phyloP scores from a whole-genome alignment of 257 asterid species.

The Cordia subcordata region DNA sequence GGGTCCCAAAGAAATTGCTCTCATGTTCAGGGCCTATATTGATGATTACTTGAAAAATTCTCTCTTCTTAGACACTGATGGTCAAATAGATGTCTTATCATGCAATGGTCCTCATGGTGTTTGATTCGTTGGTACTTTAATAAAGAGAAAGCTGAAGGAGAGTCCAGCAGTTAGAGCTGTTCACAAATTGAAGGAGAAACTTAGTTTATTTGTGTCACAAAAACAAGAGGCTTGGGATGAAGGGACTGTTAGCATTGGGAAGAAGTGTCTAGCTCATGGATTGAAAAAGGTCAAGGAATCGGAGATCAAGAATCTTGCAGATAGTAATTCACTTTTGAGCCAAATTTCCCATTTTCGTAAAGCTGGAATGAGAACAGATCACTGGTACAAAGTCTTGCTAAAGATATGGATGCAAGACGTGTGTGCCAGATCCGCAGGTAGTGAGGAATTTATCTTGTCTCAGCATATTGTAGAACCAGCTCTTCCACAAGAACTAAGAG shows the following conservation, averaged over 20 bases:
- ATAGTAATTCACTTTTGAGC: slow-evolving; percentile 46
- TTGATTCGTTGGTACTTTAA: slow-evolving; percentile 65
- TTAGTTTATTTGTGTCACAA: slow-evolving; percentile 58
- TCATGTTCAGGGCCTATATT: slow-evolving; percentile 52
- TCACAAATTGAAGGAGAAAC: slow-evolving; percentile 83
- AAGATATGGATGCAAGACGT: slow-evolving; percentile 76
- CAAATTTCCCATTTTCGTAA: slow-evolving; percentile 60
- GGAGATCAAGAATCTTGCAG: slow-evolving; percentile 72
- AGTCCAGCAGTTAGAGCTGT: slow-evolving; percentile 61
- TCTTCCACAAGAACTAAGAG: slow-evolving; percentile 69
- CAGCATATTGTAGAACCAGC: slow-evolving; percentile 66
- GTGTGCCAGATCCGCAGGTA: slow-evolving; percentile 31
- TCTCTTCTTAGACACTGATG: slow-evolving; percentile 52
- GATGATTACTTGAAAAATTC: slow-evolving; percentile 48
- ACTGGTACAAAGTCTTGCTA: slow-evolving; percentile 74
- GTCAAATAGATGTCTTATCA: slow-evolving; percentile 42
- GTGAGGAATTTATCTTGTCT: slow-evolving; percentile 51
- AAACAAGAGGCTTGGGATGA: slow-evolving; percentile 76
- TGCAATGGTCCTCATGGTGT: slow-evolving; percentile 47
- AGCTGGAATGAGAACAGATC: slow-evolving; percentile 90
- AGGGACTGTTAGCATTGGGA: slow-evolving; percentile 71
- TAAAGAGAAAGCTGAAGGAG: slow-evolving; percentile 55
- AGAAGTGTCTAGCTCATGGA: slow-evolving; percentile 86
- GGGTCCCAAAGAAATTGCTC: slow-evolving; percentile 68
- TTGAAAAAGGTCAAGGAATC: slow-evolving; percentile 91